Conservation (phyloP, 805 yeast genomes). For the Candida wancherniae region DNA sequence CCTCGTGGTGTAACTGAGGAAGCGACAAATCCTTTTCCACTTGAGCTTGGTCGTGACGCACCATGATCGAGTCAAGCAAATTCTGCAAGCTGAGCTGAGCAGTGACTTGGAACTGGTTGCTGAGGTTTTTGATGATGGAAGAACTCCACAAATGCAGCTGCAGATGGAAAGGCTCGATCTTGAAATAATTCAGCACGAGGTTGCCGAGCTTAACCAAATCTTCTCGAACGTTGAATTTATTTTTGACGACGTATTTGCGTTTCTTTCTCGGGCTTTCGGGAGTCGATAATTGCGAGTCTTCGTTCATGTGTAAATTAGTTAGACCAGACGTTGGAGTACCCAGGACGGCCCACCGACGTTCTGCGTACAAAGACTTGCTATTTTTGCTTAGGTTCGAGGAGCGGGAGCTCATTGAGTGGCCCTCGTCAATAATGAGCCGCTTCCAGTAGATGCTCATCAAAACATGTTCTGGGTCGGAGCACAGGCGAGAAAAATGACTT, state of each 20-base stretch:
- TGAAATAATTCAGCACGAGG: constrained; percentile 48
- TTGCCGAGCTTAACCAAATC: constrained; percentile 53
- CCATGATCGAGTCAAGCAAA: constrained; percentile 45
- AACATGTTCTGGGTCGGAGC: constrained; percentile 22
- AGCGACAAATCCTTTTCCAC: constrained; percentile 51
- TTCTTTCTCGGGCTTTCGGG: constrained; percentile 14
- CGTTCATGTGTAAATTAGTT: constrained; percentile 51
- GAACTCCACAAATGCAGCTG: constrained; percentile 45
- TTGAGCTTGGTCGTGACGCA: constrained; percentile 53
- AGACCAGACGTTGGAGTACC: constrained; percentile 76
- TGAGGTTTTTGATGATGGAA: constrained; percentile 45
- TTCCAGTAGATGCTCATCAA: constrained; percentile 56
- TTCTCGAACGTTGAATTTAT: constrained; percentile 45
- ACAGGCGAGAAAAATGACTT: constrained; percentile 36
- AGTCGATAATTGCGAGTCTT: constrained; percentile 11
- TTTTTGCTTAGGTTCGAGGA: constrained; percentile 45
- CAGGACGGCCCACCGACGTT: constrained; percentile 68
- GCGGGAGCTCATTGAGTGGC: constrained; percentile 58
- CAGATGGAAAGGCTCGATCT: constrained; percentile 54
- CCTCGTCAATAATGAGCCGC: constrained; percentile 69
- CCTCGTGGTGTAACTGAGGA: constrained; percentile 56
- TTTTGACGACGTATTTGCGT: constrained; percentile 43
- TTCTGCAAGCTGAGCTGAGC: constrained; percentile 38
- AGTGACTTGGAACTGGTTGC: constrained; percentile 31
- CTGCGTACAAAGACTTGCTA: constrained; percentile 48